These are phyloP conservation scores for Pseudocercospora macadamiae DNA, from an alignment of 2,329 filamentous ascomycete genomes.

Conservation along the genomic window DNA sequence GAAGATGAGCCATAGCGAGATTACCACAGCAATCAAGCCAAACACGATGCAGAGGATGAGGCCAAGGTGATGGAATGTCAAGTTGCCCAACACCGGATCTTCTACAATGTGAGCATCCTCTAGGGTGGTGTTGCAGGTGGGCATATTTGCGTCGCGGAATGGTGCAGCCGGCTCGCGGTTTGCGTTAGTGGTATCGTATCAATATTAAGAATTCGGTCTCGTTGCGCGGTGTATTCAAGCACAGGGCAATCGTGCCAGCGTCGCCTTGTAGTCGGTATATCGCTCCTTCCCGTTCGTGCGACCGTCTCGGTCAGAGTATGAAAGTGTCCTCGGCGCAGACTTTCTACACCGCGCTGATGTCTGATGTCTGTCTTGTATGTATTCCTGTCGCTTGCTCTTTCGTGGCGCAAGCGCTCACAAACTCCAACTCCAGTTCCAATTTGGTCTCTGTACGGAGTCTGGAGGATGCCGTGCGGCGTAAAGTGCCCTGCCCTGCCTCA, in stretches of 20 bases:
- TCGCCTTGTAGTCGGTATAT: slow-evolving; percentile 3
- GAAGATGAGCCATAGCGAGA: slow-evolving; percentile 59
- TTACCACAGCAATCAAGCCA: slow-evolving; percentile 52
- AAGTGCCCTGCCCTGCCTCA: too few species aligned
- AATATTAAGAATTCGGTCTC: not conserved
- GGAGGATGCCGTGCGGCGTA: not conserved
- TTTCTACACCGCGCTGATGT: too few species aligned
- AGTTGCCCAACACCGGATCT: slow-evolving; percentile 54
- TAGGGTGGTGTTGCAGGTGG: slow-evolving; percentile 53
- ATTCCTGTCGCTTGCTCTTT: not conserved
- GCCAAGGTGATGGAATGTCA: slow-evolving; percentile 61
- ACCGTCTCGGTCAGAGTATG: not conserved
- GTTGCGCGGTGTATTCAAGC: not conserved
- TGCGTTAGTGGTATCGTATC: not conserved
- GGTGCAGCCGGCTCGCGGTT: not conserved
- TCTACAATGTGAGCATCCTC: slow-evolving; percentile 50
- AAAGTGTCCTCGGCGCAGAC: too few species aligned
- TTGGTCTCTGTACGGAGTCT: not conserved
- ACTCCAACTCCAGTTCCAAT: not conserved
- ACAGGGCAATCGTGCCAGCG: slow-evolving; percentile 2
- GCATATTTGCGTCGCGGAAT: too few species aligned
- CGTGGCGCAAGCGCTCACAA: slow-evolving; percentile 7
- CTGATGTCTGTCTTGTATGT: not conserved
- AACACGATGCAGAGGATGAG: slow-evolving; percentile 59
- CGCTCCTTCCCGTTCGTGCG: not conserved